Evolutionary conservation across 2,329 filamentous ascomycete species (phyloP), one percentile per base, ranked within the genome.

Genomic region (Knoxdaviesia proteae): DNA sequence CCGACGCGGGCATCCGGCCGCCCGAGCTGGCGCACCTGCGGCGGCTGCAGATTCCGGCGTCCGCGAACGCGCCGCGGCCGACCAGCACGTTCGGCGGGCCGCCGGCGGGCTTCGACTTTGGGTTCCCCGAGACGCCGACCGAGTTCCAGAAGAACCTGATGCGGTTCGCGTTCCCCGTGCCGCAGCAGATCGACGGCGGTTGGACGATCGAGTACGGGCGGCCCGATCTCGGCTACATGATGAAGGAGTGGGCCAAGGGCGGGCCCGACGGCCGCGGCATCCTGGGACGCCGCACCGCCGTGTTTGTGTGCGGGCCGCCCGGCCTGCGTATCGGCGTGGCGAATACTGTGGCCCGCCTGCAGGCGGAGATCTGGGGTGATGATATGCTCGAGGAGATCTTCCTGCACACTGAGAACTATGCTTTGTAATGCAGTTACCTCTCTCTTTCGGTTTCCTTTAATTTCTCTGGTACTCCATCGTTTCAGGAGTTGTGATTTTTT

Each of bases 151-250:
- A 87, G 66, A 84, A 75, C 51, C 64, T 92, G 41, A 88, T 93
- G 76, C 80, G 84, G 10, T 94, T 90, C 54, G 86, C 86, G 1
- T 93, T 92, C 56, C 73, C 87, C 0, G 63, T 75, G 34, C 69
- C 71, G 33, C 68, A 74, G 52, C 68, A 76, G 58, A 77, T 76
- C 46, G 73, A 77, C 49, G 79, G 84, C 49, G 83, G 86, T 43
- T 94, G 88, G 84, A 81, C 74, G 49, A 84, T 90, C 9, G 87
- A 94, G 60, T 94, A 94, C 58, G 86, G 86, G 11, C 74, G 88
- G 0, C 88, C 88, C 0, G 80, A 94, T 50, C 71, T 96, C 34
- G 80, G 83, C 1, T 88, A 80, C 56, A 84, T 93, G 74, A 69
- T 96, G 43, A 77, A 74, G 52, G 77, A 90, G 49, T 79, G 86